phyloP scores from a whole-genome alignment of 805 yeast genomes.

The Suhomyces emberorum region DNA sequence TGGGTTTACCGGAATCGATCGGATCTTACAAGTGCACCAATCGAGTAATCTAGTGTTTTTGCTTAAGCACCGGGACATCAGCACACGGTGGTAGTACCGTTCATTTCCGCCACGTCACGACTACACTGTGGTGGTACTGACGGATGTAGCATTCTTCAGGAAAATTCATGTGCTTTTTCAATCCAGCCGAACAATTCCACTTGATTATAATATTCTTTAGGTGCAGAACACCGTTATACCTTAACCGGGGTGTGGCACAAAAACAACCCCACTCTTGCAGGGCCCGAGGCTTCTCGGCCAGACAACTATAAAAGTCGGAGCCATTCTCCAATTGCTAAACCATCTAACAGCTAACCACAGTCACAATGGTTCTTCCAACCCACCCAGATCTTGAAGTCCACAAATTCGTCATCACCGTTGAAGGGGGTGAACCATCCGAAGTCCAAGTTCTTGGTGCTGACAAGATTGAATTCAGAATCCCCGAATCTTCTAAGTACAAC shows the following conservation, averaged over 20 bases:
- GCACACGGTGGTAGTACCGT: too few species aligned
- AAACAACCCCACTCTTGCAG: neutral
- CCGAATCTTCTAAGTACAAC: constrained; percentile 34
- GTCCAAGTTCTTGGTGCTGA: constrained; percentile 30
- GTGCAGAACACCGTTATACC: neutral
- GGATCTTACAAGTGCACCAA: too few species aligned
- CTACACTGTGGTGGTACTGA: too few species aligned
- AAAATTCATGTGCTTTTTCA: neutral
- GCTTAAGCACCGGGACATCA: too few species aligned
- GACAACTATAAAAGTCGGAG: neutral
- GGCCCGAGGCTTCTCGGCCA: neutral
- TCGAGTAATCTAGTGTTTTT: too few species aligned
- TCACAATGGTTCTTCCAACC: too few species aligned
- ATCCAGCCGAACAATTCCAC: neutral
- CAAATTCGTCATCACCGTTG: constrained; percentile 28
- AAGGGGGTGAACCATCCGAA: constrained; percentile 22
- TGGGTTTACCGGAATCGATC: too few species aligned
- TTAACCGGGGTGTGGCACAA: neutral
- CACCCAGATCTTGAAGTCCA: constrained; percentile 34
- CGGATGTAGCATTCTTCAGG: too few species aligned
- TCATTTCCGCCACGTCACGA: too few species aligned
- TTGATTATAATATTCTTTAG: neutral
- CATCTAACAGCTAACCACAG: too few species aligned
- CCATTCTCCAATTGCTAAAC: too few species aligned
- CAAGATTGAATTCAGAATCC: constrained; percentile 28